Base-by-base conservation (phyloP, 192 early-diverging fungal genomes). In the Anaeromyces robustus region DNA sequence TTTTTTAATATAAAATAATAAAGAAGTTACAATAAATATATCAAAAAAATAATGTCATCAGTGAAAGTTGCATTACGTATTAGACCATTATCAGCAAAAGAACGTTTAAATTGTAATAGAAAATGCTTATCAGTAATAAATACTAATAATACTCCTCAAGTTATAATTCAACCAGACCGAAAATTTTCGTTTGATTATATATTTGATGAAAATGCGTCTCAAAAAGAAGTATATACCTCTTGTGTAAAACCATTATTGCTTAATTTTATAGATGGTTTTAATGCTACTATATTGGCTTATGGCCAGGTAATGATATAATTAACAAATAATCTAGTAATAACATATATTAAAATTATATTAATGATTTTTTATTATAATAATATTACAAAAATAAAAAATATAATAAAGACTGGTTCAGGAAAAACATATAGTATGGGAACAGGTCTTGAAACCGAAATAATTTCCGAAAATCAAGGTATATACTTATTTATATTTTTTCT, bases 361-460 rank as follows among this genome's bases (percentile, higher is more conserved):
- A 30, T 29, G 34, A 59, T n/a, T n/a, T n/a, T n/a, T 29, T 84
- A 37, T 6, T 68, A 79, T 78, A 94, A 94, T 88, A 94, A n/a
- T n/a, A n/a, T n/a, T n/a, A n/a, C n/a, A n/a, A n/a, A n/a, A n/a
- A n/a, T n/a, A n/a, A n/a, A n/a, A n/a, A n/a, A n/a, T n/a, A n/a
- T n/a, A n/a, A n/a, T 95, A 17, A 94, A 98, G 87, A 97, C 96
- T 17, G 96, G 95, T 18, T 93, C 92, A 7, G 97, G 97, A 78
- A 98, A 98, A 86, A 97, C 97, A 18, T 94, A 92, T 83, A 98
- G 95, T 13, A 98, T 98, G 96, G 95, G 96, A 52, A 96, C 96
- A 18, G 90, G 88, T n/a, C 52, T 68, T 68, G 52, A 68, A 68
- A 68, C 4, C 28, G 26, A 68, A 84, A 19, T 84, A 83, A 85